Evolutionary conservation across 345 rosid species (phyloP), one percentile per base, ranked within the genome.

Genomic region (Limnanthes douglasii): DNA sequence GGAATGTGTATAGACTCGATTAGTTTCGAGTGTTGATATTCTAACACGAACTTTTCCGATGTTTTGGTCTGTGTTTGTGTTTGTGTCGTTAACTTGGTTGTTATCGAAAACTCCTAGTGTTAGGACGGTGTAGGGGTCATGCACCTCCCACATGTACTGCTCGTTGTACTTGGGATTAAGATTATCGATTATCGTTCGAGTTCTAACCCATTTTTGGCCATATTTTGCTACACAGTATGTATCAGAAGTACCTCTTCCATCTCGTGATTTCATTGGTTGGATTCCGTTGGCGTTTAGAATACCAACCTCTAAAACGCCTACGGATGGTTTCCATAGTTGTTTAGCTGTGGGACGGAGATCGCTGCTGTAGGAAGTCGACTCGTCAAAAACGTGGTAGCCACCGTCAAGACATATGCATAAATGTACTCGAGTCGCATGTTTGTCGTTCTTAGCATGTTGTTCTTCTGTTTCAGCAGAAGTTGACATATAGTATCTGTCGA

Each of bases 41-140:
- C 78, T 63, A n/a, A 73, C 64, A 4, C 78, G 64, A 2, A 73
- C 72, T 57, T 73, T 69, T 9, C 83, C 83, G 16, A 73, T 64
- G 10, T 40, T 37, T 12, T 60, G 27, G 46, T 73, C 77, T 34
- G n/a, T 54, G 11, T 11, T 46, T 32, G 27, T 31, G 4, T 34
- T 32, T 11, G 30, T 43, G 6, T 27, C 29, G 8, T 41, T 34
- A 16, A 50, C 59, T 19, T 46, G 61, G 4, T 48, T 20, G 24
- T 69, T 61, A 43, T 58, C 64, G 11, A 51, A 51, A 16, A 58
- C 58, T 11, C 64, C 37, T 2, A 58, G 46, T 32, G 57, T 58
- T 18, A 58, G 11, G 17, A 58, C 64, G 2, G 64, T 58, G 2
- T 53, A 47, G 0, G 58, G 57, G 7, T 58, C 64, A 7, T 15